Evolutionary conservation across 345 rosid genomes (phyloP).

Genomic region (Linum trigynum): DNA sequence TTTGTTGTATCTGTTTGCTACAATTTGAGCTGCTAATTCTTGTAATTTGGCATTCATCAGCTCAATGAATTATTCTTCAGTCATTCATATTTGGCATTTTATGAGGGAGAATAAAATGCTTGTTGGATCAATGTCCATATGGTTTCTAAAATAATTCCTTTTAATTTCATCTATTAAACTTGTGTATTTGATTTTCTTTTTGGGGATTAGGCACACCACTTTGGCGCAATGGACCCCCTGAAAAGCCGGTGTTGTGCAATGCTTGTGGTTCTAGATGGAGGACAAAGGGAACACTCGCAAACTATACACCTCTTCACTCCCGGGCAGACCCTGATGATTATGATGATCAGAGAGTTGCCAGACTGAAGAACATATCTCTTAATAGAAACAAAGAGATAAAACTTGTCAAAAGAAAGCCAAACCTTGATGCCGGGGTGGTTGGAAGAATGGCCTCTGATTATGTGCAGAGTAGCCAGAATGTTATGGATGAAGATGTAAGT

Average conservation of each 20-base stretch:
- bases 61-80: too few relatives aligned
- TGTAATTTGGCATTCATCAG: too few relatives aligned
- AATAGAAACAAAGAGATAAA: constrained; percentile 56
- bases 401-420: constrained; percentile 64
- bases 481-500: constrained; percentile 71
- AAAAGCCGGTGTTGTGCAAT: constrained; percentile 64
- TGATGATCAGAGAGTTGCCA: constrained; percentile 51
- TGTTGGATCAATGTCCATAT: background rate
- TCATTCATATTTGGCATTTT: too few relatives aligned
- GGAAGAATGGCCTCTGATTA: constrained; percentile 39
- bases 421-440: constrained; percentile 32
- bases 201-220: constrained; percentile 39
- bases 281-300: constrained; percentile 32
- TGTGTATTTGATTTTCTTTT: background rate
- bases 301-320: constrained; percentile 58
- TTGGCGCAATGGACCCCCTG: constrained; percentile 59
- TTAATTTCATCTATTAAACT: background rate
- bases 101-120: too few relatives aligned
- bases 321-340: constrained; percentile 60
- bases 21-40: too few relatives aligned
- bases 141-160: background rate
- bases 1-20: too few relatives aligned
- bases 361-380: constrained; percentile 44
- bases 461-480: constrained; percentile 41
- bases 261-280: constrained; percentile 70